Percentiles rank a stretch among this genome's conserved stretches.
Conservation (phyloP, 1,284 basidiomycete genomes). For the Ceratobasidium sp. region DNA sequence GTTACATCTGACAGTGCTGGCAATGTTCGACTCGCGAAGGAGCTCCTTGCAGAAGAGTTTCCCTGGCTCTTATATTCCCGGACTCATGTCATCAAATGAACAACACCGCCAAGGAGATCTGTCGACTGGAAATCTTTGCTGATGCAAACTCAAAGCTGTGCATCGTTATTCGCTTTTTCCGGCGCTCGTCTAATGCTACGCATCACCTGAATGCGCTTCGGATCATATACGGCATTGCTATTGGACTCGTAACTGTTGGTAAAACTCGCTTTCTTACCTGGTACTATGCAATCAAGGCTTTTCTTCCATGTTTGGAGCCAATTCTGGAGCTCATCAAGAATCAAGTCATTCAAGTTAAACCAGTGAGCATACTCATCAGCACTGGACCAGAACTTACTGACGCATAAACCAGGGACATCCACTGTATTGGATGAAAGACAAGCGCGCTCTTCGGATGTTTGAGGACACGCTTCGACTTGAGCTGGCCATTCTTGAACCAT, state of each 20-base stretch:
- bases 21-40: conserved; percentile 54
- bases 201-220: conserved; percentile 51
- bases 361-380: background rate
- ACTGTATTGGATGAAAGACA: conserved; percentile 13
- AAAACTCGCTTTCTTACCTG: conserved; percentile 57
- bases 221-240: conserved; percentile 6
- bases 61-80: conserved; percentile 55
- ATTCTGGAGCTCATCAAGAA: conserved; percentile 7
- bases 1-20: conserved; percentile 58
- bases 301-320: background rate
- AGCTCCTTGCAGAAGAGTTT: conserved; percentile 50
- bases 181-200: conserved; percentile 53
- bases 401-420: conserved; percentile 1
- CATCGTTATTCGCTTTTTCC: conserved; percentile 52
- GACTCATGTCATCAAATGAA: conserved; percentile 58
- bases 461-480: background rate
- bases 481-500: conserved; percentile 16
- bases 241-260: conserved; percentile 56
- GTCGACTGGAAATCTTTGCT: conserved; percentile 46
- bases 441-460: background rate
- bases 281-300: conserved; percentile 43
- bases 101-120: conserved; percentile 56
- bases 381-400: too few species aligned
- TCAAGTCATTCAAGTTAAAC: background rate
- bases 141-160: conserved; percentile 51